Base-by-base conservation (phyloP, 306 rosid genomes). In the Herpetospermum pedunculosum region DNA sequence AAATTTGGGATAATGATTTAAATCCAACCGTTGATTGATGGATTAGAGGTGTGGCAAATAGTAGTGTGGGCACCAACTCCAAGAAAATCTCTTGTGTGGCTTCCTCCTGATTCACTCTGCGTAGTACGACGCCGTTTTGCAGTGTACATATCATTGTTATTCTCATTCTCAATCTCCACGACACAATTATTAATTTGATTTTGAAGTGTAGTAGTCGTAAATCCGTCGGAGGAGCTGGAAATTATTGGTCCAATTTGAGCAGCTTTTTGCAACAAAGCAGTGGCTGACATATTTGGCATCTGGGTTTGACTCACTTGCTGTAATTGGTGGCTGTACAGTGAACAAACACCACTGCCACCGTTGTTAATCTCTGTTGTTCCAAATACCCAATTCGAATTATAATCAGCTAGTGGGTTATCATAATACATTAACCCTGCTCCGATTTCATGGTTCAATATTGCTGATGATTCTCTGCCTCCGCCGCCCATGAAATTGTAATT, bases 251-350 rank as follows among this genome's bases (percentile, higher is more conserved):
- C 96, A 32, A 90, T 83, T 72, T 92, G 88, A 18, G 96, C 91
- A 43, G 98, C 98, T 78, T 92, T 92, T 8, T 87, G 98, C 55
- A 92, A 38, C 82, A 92, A 82, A 63, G 98, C 98, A 0, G 98
- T 92, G 28, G 98, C 98, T n/a, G 98, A 92, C 94, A 89, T 87
- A 77, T 84, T 86, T 4, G 88, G 81, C 35, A 59, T 77, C 16
- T 82, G 77, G 50, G 92, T 70, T 70, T 80, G 84, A 16, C 73
- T 82, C 0, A 82, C 2, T 30, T 83, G 84, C 23, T 82, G 84
- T 29, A 47, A 72, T 78, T 90, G 89, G 19, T 80, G 79, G 78
- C 89, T 85, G 76, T 86, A 90, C 78, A 90, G 73, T 16, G 91
- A 88, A 81, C 88, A 89, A 79, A 83, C 94, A 75, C 88, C 88